Percentiles rank a stretch among this genome's conserved stretches.
phyloP scores from a whole-genome alignment of 768 basidiomycete species.

The Boletus speciosus region DNA sequence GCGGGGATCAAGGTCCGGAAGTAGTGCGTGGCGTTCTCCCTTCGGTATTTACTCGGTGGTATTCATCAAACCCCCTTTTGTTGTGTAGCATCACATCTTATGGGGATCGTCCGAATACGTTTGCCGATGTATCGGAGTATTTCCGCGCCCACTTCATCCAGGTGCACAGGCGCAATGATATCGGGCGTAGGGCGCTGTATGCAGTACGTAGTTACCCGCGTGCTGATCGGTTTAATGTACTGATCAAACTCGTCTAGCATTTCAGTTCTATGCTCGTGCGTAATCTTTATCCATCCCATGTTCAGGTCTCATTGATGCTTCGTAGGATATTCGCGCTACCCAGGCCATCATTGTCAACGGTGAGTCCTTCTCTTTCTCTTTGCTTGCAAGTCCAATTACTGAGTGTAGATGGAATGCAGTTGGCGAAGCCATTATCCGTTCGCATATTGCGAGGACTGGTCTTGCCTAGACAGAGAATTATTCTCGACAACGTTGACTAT shows the following conservation, averaged over 20 bases:
- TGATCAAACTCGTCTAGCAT: constrained; percentile 41
- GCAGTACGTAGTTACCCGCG: constrained; percentile 46
- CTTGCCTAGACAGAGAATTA: constrained; percentile 23
- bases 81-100: constrained; percentile 68
- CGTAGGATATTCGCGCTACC: constrained; percentile 62
- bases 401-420: constrained; percentile 35
- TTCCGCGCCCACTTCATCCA: constrained; percentile 85
- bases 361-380: constrained; percentile 27
- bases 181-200: constrained; percentile 56
- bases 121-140: constrained; percentile 67
- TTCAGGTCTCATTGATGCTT: background rate
- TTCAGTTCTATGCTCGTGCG: constrained; percentile 68
- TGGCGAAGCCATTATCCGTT: constrained; percentile 64
- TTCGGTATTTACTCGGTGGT: background rate
- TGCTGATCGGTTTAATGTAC: background rate
- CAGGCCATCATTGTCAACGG: constrained; percentile 63
- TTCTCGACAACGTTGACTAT: background rate
- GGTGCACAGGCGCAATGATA: constrained; percentile 65
- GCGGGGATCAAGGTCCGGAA: constrained; percentile 66
- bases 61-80: background rate
- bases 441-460: constrained; percentile 57
- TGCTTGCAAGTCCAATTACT: background rate
- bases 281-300: constrained; percentile 3
- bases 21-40: constrained; percentile 52
- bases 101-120: constrained; percentile 68